Evolutionary conservation across 495 filamentous ascomycete species (phyloP).

Genomic region (Tuber melanosporum): DNA sequence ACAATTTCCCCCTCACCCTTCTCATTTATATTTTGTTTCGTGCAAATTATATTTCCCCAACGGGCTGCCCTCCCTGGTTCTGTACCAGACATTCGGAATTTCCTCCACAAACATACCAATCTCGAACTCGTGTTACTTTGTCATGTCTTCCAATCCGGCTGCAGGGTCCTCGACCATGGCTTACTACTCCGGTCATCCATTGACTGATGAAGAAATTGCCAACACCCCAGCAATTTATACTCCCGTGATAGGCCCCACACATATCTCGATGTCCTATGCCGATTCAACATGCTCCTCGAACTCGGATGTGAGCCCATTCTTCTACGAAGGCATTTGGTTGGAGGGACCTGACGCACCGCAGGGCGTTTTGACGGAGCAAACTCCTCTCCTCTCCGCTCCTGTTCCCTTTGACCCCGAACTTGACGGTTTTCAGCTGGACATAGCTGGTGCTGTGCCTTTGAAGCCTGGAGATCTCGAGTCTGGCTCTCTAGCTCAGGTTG

Average conservation of each 20-base stretch:
- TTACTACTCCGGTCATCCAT: not conserved
- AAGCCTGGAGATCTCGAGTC: not conserved
- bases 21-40: not conserved
- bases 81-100: not conserved
- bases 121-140: not conserved
- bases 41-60: not conserved
- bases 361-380: not conserved
- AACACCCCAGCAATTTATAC: not conserved
- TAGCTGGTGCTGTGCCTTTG: not conserved
- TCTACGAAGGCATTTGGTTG: not conserved
- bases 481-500: not conserved
- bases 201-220: not conserved
- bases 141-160: not conserved
- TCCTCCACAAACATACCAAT: not conserved
- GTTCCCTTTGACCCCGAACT: not conserved
- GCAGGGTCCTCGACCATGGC: not conserved
- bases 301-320: constrained; percentile 2
- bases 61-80: not conserved
- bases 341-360: not conserved
- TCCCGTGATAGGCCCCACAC: not conserved
- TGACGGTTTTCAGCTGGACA: not conserved
- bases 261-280: not conserved
- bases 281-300: not conserved
- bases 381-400: not conserved
- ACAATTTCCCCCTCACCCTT: not conserved